Evolutionary conservation across 352 stramenopile species (phyloP).

Genomic region (Pythium myriotylum): DNA sequence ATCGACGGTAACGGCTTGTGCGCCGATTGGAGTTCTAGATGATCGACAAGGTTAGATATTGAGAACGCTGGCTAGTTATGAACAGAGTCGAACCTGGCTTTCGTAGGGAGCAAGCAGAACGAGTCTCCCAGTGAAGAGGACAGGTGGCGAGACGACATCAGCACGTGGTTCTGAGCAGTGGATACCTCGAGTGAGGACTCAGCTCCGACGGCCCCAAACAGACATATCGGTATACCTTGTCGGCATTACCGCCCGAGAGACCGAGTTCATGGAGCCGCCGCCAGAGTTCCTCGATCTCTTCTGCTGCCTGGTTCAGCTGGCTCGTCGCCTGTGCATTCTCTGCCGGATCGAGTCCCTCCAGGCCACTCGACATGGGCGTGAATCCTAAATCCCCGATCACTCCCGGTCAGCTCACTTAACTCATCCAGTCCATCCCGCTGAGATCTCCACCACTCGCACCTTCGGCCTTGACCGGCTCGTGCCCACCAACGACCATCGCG

Average conservation of each 20-base stretch:
- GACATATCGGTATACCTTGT: conserved; percentile 41
- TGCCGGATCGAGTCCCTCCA: conserved; percentile 36
- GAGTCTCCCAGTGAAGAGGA: conserved; percentile 85
- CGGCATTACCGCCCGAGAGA: conserved; percentile 52
- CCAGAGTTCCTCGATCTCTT: conserved; percentile 87
- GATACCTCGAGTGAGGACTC: no score
- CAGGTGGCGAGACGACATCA: conserved; percentile 79
- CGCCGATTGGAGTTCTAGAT: conserved; percentile 47
- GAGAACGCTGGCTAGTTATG: no score
- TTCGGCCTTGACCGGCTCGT: conserved; percentile 22
- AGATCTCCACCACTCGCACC: conserved; percentile 3
- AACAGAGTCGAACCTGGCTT: conserved; percentile 40
- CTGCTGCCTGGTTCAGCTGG: conserved; percentile 67
- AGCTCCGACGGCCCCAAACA: background rate
- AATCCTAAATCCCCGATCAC: conserved; percentile 10
- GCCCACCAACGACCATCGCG: conserved; percentile 11
- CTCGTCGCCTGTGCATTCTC: conserved; percentile 47
- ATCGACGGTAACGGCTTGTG: conserved; percentile 71
- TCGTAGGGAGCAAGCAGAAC: conserved; percentile 79
- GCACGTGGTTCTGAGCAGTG: conserved; percentile 45
- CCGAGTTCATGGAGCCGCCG: conserved; percentile 79
- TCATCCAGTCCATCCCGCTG: background rate
- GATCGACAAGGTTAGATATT: background rate
- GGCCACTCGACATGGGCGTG: conserved; percentile 30
- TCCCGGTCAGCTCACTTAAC: no score